Conservation (phyloP, 202 grass and related monocot species). For the Bolboschoenoplectus hybrid region DNA sequence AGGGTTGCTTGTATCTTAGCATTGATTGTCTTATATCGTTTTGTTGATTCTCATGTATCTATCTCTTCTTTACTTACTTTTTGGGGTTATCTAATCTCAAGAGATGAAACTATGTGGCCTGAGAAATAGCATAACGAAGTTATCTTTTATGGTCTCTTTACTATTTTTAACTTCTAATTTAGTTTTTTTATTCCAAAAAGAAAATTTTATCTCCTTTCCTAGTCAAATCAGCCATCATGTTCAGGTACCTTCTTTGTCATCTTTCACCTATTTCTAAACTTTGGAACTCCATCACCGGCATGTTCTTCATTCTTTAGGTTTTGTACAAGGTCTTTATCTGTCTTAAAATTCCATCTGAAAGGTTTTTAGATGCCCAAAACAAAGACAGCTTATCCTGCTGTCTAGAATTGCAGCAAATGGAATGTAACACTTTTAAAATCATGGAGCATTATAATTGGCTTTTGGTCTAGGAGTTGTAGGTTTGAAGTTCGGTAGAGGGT, state of each 20-base stretch:
- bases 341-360: not conserved
- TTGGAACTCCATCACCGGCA: not conserved
- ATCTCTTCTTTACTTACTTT: not conserved
- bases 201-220: too few species aligned
- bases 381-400: too few species aligned
- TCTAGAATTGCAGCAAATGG: too few species aligned
- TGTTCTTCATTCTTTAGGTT: not conserved
- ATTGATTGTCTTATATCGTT: slow-evolving; percentile 1
- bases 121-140: not conserved
- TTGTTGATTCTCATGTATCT: not conserved
- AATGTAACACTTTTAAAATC: too few species aligned
- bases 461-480: too few species aligned
- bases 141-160: not conserved
- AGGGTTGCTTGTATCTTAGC: not conserved
- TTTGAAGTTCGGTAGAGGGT: too few species aligned
- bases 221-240: not conserved
- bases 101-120: not conserved
- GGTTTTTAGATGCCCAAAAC: not conserved
- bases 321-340: not conserved
- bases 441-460: too few species aligned
- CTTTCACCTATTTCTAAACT: not conserved
- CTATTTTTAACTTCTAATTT: not conserved
- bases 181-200: not conserved
- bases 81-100: not conserved
- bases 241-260: not conserved